Percentiles rank a stretch among this genome's conserved stretches.
These are phyloP conservation scores for Eucalyptus curtisii DNA, from an alignment of 345 rosid species.

Conservation along the genomic window DNA sequence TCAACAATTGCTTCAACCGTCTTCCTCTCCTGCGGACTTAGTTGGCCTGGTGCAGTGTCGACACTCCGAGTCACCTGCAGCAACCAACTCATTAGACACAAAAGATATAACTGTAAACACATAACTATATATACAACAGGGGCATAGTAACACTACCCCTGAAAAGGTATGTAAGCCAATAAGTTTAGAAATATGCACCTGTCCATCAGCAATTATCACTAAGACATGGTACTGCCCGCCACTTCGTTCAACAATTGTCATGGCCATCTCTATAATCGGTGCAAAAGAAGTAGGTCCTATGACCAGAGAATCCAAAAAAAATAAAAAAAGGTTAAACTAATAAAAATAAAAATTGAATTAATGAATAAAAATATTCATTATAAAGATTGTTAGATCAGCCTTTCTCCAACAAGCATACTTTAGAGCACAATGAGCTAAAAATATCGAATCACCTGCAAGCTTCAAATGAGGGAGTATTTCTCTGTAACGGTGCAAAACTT, in stretches of 20 bases:
- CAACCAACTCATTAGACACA: neutral
- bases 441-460: constrained; percentile 51
- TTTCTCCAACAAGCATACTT: neutral
- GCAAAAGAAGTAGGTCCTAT: constrained; percentile 99
- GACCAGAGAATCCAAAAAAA: neutral
- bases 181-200: constrained; percentile 29
- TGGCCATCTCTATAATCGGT: constrained; percentile 87
- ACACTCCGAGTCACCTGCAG: constrained; percentile 86
- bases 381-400: neutral
- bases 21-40: constrained; percentile 92
- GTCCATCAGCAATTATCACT: constrained; percentile 95
- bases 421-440: neutral
- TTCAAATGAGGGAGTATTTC: constrained; percentile 72
- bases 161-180: neutral
- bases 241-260: constrained; percentile 82
- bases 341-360: neutral
- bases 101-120: neutral
- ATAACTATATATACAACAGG: neutral
- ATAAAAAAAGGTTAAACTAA: neutral
- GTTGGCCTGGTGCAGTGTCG: constrained; percentile 53
- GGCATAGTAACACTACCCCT: neutral
- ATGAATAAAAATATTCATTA: neutral
- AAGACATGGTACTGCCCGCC: constrained; percentile 94
- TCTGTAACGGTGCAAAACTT: constrained; percentile 63
- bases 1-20: constrained; percentile 87